These are phyloP conservation scores for Ehretia macrophylla DNA, from an alignment of 257 asterid genomes.

Conservation along the genomic window DNA sequence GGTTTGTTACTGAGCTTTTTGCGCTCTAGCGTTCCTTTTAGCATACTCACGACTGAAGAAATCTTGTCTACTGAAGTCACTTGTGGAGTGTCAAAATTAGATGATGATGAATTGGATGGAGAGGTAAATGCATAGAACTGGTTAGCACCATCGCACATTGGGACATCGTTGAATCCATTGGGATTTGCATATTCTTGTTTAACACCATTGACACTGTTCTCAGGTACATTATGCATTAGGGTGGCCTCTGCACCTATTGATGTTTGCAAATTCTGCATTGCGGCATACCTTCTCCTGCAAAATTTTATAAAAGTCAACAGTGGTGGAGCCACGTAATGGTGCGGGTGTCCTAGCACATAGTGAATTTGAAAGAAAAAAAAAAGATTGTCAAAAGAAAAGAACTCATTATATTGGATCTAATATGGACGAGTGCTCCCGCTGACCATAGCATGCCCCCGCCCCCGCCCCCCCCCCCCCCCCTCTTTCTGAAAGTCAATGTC, in stretches of 20 bases:
- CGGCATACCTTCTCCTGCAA: conserved; percentile 75
- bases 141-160: conserved; percentile 20
- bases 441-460: too few relatives aligned
- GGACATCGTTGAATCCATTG: conserved; percentile 18
- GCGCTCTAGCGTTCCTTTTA: conserved; percentile 66
- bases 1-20: conserved; percentile 22
- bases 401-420: too few relatives aligned
- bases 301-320: too few relatives aligned
- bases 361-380: too few relatives aligned
- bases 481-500: too few relatives aligned
- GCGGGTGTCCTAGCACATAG: too few relatives aligned
- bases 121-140: conserved; percentile 21
- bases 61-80: conserved; percentile 43
- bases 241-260: conserved; percentile 46
- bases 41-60: conserved; percentile 86
- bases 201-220: conserved; percentile 29
- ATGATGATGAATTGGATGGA: conserved; percentile 46
- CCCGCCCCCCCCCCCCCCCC: too few relatives aligned
- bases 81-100: conserved; percentile 53
- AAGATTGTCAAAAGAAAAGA: too few relatives aligned
- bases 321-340: too few relatives aligned
- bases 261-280: conserved; percentile 63
- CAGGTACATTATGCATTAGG: conserved; percentile 30
- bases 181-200: conserved; percentile 22
- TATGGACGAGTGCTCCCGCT: too few relatives aligned